phyloP scores from a whole-genome alignment of 2,329 filamentous ascomycete species.

The Hyphodiscus sp. region DNA sequence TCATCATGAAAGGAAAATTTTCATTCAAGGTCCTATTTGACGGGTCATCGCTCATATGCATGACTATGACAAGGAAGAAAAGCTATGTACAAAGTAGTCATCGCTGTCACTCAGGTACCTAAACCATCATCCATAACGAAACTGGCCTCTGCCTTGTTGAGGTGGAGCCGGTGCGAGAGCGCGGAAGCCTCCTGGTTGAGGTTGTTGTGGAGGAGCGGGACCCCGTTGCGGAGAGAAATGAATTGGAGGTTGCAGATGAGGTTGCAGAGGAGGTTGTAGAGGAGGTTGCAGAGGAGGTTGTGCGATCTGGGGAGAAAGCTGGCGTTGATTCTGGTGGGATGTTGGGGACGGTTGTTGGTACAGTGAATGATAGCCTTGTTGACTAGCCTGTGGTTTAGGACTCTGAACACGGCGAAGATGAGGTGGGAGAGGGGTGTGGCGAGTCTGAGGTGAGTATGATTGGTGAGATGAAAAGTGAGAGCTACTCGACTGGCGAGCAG shows the following conservation, averaged over 20 bases:
- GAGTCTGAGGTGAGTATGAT: constrained; percentile 6
- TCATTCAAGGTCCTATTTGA: no score
- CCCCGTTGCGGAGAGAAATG: neutral
- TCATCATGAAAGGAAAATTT: no score
- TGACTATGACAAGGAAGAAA: no score
- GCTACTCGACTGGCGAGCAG: neutral
- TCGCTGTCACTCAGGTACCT: no score
- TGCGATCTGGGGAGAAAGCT: neutral
- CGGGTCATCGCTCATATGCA: no score
- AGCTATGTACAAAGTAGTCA: no score
- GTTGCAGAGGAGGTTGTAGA: neutral
- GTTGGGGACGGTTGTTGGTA: constrained; percentile 1
- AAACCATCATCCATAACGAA: no score
- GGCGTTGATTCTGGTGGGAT: no score
- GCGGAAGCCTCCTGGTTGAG: neutral
- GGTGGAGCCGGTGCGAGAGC: constrained; percentile 17
- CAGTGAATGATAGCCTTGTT: neutral
- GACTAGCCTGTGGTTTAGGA: constrained; percentile 3
- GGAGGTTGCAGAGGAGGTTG: neutral
- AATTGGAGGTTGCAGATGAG: no score
- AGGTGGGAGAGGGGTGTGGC: constrained; percentile 1
- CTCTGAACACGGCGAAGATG: neutral
- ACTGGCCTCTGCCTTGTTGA: constrained; percentile 2
- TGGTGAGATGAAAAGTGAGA: neutral
- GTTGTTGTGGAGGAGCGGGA: neutral